These are phyloP conservation scores for Fusarium zealandicum DNA, from an alignment of 2,329 filamentous ascomycete species.

Conservation along the genomic window DNA sequence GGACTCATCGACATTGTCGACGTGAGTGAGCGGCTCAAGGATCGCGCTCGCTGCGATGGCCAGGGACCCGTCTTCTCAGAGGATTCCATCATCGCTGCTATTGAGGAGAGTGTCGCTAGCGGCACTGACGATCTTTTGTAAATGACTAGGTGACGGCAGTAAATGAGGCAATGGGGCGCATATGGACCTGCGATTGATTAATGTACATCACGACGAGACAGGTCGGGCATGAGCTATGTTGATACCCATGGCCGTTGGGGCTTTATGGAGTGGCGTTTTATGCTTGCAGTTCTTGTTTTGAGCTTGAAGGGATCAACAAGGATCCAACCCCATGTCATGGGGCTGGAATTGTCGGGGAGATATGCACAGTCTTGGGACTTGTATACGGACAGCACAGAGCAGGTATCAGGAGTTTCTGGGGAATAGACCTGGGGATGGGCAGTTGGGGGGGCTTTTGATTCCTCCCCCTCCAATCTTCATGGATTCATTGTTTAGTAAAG, in stretches of 20 bases:
- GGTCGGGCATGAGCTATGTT: slow-evolving; percentile 27
- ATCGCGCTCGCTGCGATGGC: slow-evolving; percentile 80
- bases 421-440: neutral
- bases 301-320: slow-evolving; percentile 7
- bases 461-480: neutral
- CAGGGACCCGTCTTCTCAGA: slow-evolving; percentile 90
- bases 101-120: slow-evolving; percentile 78
- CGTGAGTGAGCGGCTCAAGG: slow-evolving; percentile 81
- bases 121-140: slow-evolving; percentile 77
- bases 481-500: neutral
- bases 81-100: slow-evolving; percentile 72
- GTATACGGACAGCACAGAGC: neutral
- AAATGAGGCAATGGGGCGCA: slow-evolving; percentile 9
- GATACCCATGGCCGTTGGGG: slow-evolving; percentile 41
- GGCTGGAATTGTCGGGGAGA: neutral
- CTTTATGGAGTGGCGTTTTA: slow-evolving; percentile 40
- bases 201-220: slow-evolving; percentile 36
- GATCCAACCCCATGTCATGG: neutral
- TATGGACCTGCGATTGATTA: slow-evolving; percentile 34
- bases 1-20: slow-evolving; percentile 82
- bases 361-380: slow-evolving; percentile 2
- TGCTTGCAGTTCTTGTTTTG: slow-evolving; percentile 28
- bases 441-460: neutral
- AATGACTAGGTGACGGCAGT: slow-evolving; percentile 9
- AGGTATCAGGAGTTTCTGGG: slow-evolving; percentile 13